Conservation (phyloP, 768 basidiomycete species). For the Boletus eberwhitei region DNA sequence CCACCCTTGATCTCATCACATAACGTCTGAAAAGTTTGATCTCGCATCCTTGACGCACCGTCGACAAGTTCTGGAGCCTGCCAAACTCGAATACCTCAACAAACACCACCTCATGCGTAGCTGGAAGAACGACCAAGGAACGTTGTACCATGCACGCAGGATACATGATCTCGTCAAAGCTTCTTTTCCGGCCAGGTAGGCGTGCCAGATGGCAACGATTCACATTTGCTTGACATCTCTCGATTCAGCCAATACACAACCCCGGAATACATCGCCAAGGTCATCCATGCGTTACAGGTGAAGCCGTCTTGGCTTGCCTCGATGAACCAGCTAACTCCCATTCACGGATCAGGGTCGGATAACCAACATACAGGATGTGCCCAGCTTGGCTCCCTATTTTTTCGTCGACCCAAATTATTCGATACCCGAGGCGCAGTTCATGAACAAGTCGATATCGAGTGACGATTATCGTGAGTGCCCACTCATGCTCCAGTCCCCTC, state of each 20-base stretch:
- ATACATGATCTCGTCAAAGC: constrained; percentile 52
- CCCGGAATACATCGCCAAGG: constrained; percentile 57
- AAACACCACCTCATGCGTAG: constrained; percentile 73
- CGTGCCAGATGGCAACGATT: background rate
- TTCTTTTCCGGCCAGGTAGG: constrained; percentile 57
- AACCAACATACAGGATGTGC: constrained; percentile 68
- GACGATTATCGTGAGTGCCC: constrained; percentile 44
- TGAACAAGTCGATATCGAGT: constrained; percentile 43
- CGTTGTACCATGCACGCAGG: constrained; percentile 51
- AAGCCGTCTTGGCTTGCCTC: background rate
- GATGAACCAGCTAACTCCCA: background rate
- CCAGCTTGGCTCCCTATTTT: constrained; percentile 67
- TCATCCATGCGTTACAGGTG: constrained; percentile 63
- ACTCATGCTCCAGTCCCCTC: too few relatives aligned
- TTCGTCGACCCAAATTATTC: constrained; percentile 67
- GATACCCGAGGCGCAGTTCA: constrained; percentile 50
- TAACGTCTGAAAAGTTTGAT: constrained; percentile 54
- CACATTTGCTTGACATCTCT: background rate
- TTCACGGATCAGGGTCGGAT: constrained; percentile 54
- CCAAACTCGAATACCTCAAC: constrained; percentile 84
- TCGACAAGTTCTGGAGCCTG: constrained; percentile 74
- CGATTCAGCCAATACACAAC: constrained; percentile 43
- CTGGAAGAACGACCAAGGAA: constrained; percentile 48
- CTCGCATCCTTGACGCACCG: constrained; percentile 74
- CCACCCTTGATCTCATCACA: background rate